Conservation (phyloP, 106 monocot genomes). For the Triglochin maritima region DNA sequence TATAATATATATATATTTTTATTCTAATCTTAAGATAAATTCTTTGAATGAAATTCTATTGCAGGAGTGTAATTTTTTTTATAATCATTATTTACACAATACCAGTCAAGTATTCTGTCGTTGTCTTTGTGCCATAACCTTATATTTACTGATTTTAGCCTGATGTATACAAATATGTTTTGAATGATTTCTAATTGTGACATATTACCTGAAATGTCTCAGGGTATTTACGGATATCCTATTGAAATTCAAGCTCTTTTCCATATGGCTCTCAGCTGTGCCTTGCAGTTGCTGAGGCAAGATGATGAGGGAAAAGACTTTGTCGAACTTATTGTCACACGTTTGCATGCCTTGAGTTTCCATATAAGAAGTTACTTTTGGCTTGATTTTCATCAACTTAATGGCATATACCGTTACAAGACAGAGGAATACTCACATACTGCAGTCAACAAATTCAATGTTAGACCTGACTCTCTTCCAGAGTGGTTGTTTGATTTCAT, state of each 20-base stretch:
- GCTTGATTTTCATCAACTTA: slow-evolving; percentile 10
- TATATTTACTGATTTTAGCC: too few species aligned
- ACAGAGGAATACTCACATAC: slow-evolving; percentile 9
- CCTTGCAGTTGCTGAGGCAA: neutral
- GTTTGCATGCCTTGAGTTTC: slow-evolving; percentile 8
- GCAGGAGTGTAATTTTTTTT: too few species aligned
- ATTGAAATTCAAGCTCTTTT: slow-evolving; percentile 12
- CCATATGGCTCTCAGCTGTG: slow-evolving; percentile 10
- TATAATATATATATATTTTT: too few species aligned
- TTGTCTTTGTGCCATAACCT: too few species aligned
- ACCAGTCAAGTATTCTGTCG: too few species aligned
- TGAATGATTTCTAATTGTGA: neutral
- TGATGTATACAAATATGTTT: neutral
- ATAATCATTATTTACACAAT: too few species aligned
- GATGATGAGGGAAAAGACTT: slow-evolving; percentile 8
- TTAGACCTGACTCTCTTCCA: slow-evolving; percentile 12
- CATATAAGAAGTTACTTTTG: slow-evolving; percentile 13
- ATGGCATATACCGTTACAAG: slow-evolving; percentile 4
- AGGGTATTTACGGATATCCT: slow-evolving; percentile 13
- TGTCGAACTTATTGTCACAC: neutral
- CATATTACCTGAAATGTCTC: neutral
- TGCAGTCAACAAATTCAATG: slow-evolving; percentile 13
- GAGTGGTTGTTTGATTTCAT: slow-evolving; percentile 11
- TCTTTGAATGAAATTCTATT: too few species aligned
- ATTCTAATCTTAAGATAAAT: too few species aligned